Evolutionary conservation across 768 basidiomycete species (phyloP), one percentile per base, ranked within the genome.

Genomic region (Polyporus arcularius): DNA sequence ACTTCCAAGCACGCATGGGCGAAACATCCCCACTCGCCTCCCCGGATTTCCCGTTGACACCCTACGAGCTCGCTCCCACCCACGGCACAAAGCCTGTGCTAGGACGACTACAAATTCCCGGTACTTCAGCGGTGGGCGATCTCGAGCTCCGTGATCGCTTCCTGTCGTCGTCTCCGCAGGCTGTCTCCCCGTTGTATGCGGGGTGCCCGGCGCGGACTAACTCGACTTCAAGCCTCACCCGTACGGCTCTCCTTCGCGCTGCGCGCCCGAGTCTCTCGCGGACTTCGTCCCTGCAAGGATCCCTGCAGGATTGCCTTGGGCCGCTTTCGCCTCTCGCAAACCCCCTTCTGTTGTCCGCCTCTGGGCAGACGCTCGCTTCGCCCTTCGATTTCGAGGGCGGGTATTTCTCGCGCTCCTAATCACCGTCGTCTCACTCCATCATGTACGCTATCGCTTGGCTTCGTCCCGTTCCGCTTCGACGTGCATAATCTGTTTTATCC

Each of bases 351-450:
- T 10, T 32, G 7, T 55, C 57, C 9, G 40, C 62, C 4, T 18
- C 14, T 21, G 41, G 28, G 9, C 53, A 55, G 28, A 18, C 53
- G 8, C 57, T 63, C 3, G 62, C 62, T 4, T 63, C 62, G 4
- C 62, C 62, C 1, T 63, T 63, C 53, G 51, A 46, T 35, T 55
- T 59, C 18, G 57, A 59, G 11, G 50, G 45, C 21, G 47, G 38
- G n/a, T 63, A 59, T 43, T 63, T 63, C 26, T 28, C n/a, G 26
- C 46, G 46, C 46, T 18, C 14, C 21, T 48, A 21, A 48, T 48
- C 21, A 1, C 35, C 30, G 5, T 28, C 8, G 2, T 43, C 41
- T 61, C 18, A n/a, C n/a, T n/a, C n/a, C n/a, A n/a, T n/a, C n/a
- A 42, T 46, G 46, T 48, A 48, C 30, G 47, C 54, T 35, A 32